phyloP scores from a whole-genome alignment of 192 early-diverging fungal genomes.

The Podila epicladia region DNA sequence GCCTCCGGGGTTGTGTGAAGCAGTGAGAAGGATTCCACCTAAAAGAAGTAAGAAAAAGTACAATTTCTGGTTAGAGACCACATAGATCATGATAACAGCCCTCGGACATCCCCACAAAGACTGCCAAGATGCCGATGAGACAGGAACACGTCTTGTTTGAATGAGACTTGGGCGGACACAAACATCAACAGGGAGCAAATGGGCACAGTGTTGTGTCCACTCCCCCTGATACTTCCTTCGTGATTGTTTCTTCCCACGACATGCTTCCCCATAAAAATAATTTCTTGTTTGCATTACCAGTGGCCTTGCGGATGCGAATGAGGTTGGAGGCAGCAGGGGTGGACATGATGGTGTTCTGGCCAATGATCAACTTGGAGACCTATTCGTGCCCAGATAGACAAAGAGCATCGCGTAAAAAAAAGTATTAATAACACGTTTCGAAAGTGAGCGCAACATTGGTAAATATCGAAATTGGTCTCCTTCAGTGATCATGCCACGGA shows the following conservation, averaged over 20 bases:
- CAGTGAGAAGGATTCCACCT: conserved; percentile 96
- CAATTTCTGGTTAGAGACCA: not conserved
- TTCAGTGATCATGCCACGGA: no score
- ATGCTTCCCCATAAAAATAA: no score
- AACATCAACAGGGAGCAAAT: no score
- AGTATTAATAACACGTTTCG: not conserved
- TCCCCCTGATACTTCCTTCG: no score
- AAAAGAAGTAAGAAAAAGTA: not conserved
- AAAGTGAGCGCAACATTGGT: not conserved
- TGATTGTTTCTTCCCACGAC: no score
- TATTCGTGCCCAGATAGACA: conserved; percentile 22
- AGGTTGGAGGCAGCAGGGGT: conserved; percentile 96
- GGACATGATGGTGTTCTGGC: conserved; percentile 91
- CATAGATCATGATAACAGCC: not conserved
- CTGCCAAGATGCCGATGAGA: no score
- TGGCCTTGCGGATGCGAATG: conserved; percentile 88
- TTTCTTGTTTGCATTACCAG: conserved; percentile 57
- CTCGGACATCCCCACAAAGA: not conserved
- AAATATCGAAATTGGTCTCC: no score
- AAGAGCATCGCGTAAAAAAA: not conserved
- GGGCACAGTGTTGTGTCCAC: no score
- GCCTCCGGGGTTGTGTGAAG: conserved; percentile 98
- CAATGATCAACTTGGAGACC: conserved; percentile 89
- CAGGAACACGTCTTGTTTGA: no score
- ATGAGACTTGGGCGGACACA: no score